Evolutionary conservation across 2,329 filamentous ascomycete genomes (phyloP).

Genomic region (Cladosporium sp.): DNA sequence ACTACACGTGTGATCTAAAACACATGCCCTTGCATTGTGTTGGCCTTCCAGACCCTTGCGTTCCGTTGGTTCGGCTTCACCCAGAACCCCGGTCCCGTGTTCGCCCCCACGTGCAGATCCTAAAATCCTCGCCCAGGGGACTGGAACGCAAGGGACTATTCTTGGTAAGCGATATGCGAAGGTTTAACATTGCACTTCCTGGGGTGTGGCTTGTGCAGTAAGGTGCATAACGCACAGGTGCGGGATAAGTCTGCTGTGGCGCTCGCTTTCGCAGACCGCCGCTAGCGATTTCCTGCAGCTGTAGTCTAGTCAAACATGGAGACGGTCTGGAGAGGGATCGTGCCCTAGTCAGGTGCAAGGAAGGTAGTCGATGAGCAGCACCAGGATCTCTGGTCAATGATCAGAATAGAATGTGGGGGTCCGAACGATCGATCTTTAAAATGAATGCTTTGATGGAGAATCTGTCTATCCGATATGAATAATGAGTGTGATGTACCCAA

Average conservation of each 20-base stretch:
- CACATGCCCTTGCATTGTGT: neutral
- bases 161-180: neutral
- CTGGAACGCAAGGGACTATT: neutral
- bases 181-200: neutral
- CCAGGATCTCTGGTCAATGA: neutral
- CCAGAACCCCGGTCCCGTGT: neutral
- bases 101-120: neutral
- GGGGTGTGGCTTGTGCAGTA: neutral
- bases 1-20: neutral
- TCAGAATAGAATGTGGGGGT: neutral
- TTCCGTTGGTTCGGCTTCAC: neutral
- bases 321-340: neutral
- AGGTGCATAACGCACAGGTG: neutral
- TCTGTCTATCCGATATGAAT: neutral
- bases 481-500: neutral
- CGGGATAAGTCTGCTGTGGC: neutral
- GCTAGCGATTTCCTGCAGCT: neutral
- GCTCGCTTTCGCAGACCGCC: neutral
- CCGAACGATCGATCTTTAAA: neutral
- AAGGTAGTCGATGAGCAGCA: neutral
- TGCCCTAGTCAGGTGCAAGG: conserved; percentile 1
- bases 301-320: neutral
- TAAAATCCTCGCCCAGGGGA: neutral
- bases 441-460: neutral
- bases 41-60: neutral